Evolutionary conservation across 2,329 filamentous ascomycete genomes (phyloP), one percentile per base, ranked within the genome.

Genomic region (Apiospora sp.): DNA sequence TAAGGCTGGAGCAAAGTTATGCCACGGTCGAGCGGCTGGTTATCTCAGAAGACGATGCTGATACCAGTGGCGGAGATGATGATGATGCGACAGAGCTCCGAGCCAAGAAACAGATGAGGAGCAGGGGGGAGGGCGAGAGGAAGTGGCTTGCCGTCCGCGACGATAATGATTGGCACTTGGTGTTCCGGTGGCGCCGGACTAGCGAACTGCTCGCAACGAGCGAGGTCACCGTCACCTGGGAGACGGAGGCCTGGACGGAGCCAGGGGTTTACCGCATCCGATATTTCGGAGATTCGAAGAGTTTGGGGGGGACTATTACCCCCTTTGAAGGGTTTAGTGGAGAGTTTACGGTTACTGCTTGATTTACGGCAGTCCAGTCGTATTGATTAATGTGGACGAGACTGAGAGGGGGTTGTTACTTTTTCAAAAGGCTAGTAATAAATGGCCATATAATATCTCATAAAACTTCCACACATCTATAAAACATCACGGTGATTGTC

Each of bases 281-380:
- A 81, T 98, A 98, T 80, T 95, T 91, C 83, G 95, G 95, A 0
- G 94, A 97, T 83, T 87, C 89, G 24, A 98, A 94, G 87, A 84
- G 86, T 24, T 80, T 90, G 73, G 85, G 85, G 19, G 93, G 92
- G 0, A 82, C 79, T 14, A 90, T 96, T 58, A 89, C 86, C 19
- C 83, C 87, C 10, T 97, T 98, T 83, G 89, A 93, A 75, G 93
- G 92, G 0, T 84, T 85, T 16, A 92, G 92, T 81, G 84, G 86
- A 64, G 82, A 82, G 74, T 92, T 92, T 74, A 74, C 77, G 24
- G 71, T 81, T 6, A 49, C 19, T 30, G 67, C 78, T n/a, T 75
- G 51, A 51, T 61, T 13, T 41, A 4, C 6, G 7, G 8, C 10
- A 37, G 6, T 41, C 8, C 2, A 10, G 7, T 10, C 37, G 37